Conservation (phyloP, 2,329 filamentous ascomycete genomes). For the Paraconiothyrium brasiliense region DNA sequence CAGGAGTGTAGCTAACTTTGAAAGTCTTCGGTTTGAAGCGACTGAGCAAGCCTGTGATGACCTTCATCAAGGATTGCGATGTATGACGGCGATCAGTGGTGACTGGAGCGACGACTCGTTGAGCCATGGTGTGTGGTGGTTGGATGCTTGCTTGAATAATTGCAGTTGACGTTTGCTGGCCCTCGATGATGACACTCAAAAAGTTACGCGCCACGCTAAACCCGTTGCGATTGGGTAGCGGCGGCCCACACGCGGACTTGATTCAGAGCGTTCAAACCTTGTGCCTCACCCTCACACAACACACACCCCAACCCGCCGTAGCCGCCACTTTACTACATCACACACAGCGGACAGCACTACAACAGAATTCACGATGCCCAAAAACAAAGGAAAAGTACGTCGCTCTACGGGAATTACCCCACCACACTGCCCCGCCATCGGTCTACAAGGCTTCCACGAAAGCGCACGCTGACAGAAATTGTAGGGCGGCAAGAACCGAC, state of each 20-base stretch:
- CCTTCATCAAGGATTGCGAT: conserved; percentile 24
- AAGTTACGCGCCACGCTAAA: conserved; percentile 13
- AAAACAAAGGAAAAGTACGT: conserved; percentile 98
- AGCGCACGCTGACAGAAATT: conserved; percentile 25
- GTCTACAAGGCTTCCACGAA: not conserved
- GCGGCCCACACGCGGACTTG: conserved; percentile 10
- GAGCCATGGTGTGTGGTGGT: not conserved
- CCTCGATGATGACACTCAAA: not conserved
- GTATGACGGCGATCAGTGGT: not conserved
- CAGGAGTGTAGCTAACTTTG: conserved; percentile 33
- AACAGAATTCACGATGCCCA: conserved; percentile 75
- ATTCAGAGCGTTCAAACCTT: not conserved
- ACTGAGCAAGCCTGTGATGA: conserved; percentile 22
- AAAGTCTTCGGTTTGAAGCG: conserved; percentile 28
- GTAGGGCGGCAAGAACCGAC: conserved; percentile 96
- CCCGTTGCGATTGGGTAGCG: conserved; percentile 7
- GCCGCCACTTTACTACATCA: conserved; percentile 16
- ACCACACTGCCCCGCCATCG: conserved; percentile 36
- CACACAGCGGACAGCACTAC: conserved; percentile 21
- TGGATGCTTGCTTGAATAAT: not conserved
- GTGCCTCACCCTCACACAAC: not conserved
- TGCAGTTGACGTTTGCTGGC: not conserved
- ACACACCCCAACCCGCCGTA: not conserved
- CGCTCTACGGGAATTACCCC: conserved; percentile 28
- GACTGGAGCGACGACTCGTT: not conserved